phyloP scores from a whole-genome alignment of 2,329 filamentous ascomycete species.

The Didymella lethalis region DNA sequence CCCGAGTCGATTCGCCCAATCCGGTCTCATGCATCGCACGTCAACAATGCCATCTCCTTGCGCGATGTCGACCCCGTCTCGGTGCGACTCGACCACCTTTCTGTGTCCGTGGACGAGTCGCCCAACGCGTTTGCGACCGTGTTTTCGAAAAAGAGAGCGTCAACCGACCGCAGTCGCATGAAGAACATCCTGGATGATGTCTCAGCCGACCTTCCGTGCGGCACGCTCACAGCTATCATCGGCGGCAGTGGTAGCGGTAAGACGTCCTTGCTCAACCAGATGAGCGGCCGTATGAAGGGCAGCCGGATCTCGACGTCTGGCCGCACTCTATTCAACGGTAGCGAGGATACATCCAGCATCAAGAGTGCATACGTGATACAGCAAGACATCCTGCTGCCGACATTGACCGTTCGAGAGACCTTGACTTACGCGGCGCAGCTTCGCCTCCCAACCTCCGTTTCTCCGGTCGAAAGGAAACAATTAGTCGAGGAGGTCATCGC shows the following conservation, averaged over 20 bases:
- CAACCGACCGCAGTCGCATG: constrained; percentile 35
- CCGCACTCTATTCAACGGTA: constrained; percentile 67
- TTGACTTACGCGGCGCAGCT: constrained; percentile 76
- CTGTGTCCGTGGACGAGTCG: constrained; percentile 66
- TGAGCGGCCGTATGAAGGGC: constrained; percentile 72
- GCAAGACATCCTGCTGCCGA: constrained; percentile 76
- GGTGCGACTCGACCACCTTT: constrained; percentile 62
- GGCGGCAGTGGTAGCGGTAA: constrained; percentile 78
- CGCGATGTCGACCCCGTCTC: constrained; percentile 64
- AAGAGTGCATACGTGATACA: constrained; percentile 77
- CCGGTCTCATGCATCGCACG: constrained; percentile 31
- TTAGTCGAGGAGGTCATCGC: constrained; percentile 80
- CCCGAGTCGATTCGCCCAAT: constrained; percentile 22
- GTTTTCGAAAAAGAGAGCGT: constrained; percentile 40
- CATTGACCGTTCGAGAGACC: constrained; percentile 78
- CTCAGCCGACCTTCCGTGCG: constrained; percentile 68
- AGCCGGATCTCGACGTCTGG: constrained; percentile 63
- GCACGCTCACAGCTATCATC: constrained; percentile 77
- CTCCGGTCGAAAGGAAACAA: constrained; percentile 63
- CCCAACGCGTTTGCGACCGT: constrained; percentile 49
- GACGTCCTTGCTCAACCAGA: constrained; percentile 65
- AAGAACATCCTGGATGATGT: constrained; percentile 68
- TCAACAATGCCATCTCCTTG: constrained; percentile 48
- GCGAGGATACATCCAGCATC: constrained; percentile 57
- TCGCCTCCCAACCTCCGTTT: constrained; percentile 70